Evolutionary conservation across 2,329 filamentous ascomycete genomes (phyloP).

Genomic region (Nothophoma quercina): DNA sequence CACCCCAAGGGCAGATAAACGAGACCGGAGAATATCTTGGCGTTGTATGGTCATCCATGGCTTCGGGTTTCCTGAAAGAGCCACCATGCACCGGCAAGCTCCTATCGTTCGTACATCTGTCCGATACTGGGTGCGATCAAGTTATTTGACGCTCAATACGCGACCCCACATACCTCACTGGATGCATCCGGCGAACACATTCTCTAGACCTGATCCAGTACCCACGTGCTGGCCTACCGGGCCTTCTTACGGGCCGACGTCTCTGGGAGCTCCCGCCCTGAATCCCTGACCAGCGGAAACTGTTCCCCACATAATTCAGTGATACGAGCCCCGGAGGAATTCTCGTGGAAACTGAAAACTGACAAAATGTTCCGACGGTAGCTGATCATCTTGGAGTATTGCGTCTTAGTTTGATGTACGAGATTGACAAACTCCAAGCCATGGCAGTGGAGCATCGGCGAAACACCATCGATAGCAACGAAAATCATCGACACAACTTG

Average conservation of each 20-base stretch:
- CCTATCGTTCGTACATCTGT: not conserved
- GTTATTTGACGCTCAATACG: not conserved
- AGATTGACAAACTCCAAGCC: not conserved
- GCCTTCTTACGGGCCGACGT: conserved; percentile 12
- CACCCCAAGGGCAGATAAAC: not conserved
- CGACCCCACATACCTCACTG: conserved; percentile 2
- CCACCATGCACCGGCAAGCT: not conserved
- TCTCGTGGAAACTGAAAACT: not conserved
- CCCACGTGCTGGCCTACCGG: conserved; percentile 7
- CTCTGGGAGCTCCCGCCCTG: conserved; percentile 5
- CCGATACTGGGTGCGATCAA: not conserved
- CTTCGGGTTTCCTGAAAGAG: conserved; percentile 2
- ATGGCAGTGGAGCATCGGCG: not conserved
- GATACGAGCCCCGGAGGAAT: not conserved
- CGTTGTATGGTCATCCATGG: not conserved
- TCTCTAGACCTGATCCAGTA: not conserved
- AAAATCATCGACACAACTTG: too few relatives aligned
- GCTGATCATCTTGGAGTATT: not conserved
- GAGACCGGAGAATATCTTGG: not conserved
- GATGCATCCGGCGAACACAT: not conserved
- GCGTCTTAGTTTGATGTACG: not conserved
- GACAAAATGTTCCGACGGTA: not conserved
- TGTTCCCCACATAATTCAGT: not conserved
- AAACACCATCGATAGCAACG: not conserved
- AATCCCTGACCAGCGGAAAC: not conserved